Percentiles rank a stretch among this genome's conserved stretches.
phyloP scores from a whole-genome alignment of 1,284 basidiomycete genomes.

The Neonothopanus nambi region DNA sequence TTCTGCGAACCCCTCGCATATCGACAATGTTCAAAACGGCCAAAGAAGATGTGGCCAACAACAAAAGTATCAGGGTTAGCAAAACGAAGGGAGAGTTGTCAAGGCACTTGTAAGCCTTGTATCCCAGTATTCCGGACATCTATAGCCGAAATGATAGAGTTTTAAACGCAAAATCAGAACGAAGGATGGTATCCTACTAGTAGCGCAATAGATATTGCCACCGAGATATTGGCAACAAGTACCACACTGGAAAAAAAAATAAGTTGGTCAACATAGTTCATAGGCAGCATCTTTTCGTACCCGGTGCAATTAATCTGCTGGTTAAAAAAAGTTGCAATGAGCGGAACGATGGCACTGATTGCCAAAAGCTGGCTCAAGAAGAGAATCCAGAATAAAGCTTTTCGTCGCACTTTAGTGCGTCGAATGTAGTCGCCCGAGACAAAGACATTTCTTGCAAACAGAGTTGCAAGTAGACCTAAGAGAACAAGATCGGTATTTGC shows the following conservation, averaged over 20 bases:
- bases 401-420: constrained; percentile 60
- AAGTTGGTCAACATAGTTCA: neutral
- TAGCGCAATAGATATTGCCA: constrained; percentile 44
- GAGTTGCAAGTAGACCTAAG: constrained; percentile 46
- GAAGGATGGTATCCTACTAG: constrained; percentile 36
- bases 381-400: constrained; percentile 55
- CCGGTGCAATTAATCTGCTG: constrained; percentile 34
- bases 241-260: constrained; percentile 34
- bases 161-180: neutral
- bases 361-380: constrained; percentile 58
- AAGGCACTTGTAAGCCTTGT: constrained; percentile 68
- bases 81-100: constrained; percentile 56
- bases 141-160: constrained; percentile 25
- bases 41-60: constrained; percentile 40
- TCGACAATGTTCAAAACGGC: constrained; percentile 44
- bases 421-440: constrained; percentile 53
- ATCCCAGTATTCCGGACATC: constrained; percentile 64
- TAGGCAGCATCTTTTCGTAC: constrained; percentile 20
- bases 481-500: constrained; percentile 49
- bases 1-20: constrained; percentile 38
- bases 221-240: constrained; percentile 35
- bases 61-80: constrained; percentile 40
- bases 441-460: constrained; percentile 58
- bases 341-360: constrained; percentile 42
- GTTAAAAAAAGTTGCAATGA: constrained; percentile 49